Evolutionary conservation across 306 rosid species (phyloP).

Genomic region (Dalbergia cochinchinensis): DNA sequence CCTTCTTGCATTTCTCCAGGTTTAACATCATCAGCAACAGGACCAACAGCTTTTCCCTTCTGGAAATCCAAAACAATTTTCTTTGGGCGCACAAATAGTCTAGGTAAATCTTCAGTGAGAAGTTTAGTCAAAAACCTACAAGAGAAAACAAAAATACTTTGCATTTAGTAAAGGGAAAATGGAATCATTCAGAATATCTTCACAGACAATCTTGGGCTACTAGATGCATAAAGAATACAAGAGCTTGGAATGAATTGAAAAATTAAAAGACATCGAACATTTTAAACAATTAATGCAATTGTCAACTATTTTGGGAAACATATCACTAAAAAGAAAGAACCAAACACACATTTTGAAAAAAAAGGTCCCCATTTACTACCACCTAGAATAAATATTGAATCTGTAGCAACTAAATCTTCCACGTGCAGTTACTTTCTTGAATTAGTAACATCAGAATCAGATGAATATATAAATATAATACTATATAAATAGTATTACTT

Average conservation of each 20-base stretch:
- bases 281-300: background rate
- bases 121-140: conserved; percentile 95
- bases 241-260: background rate
- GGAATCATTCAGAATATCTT: background rate
- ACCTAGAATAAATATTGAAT: conserved; percentile 19
- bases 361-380: background rate
- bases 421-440: conserved; percentile 9
- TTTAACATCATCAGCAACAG: conserved; percentile 68
- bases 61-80: conserved; percentile 96
- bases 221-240: conserved; percentile 30
- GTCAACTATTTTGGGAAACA: background rate
- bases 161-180: conserved; percentile 22
- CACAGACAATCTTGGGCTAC: conserved; percentile 24
- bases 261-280: background rate
- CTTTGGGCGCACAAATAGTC: conserved; percentile 96
- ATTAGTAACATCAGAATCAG: conserved; percentile 30
- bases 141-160: conserved; percentile 28
- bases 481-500: conserved; percentile 13
- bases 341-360: background rate
- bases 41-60: conserved; percentile 93
- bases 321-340: conserved; percentile 17
- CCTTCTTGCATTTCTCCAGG: conserved; percentile 92
- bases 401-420: conserved; percentile 14
- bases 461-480: background rate
- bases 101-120: conserved; percentile 95